Percentiles rank a stretch among this genome's conserved stretches.
phyloP scores from a whole-genome alignment of 208 protist species.

The Trypanosoma theileri region DNA sequence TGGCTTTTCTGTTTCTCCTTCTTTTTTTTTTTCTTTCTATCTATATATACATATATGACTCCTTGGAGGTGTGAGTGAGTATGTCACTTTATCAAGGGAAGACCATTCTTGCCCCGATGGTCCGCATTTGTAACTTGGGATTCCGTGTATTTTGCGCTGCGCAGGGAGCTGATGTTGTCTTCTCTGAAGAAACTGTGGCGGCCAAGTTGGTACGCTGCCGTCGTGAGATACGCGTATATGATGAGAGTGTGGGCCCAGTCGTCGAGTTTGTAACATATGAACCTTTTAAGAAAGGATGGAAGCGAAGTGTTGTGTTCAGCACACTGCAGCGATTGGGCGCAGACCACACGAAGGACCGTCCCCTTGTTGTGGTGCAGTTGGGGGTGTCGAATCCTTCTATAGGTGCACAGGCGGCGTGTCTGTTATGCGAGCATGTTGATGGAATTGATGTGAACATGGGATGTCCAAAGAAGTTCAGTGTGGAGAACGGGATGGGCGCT shows the following conservation, averaged over 20 bases:
- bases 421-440: slow-evolving; percentile 91
- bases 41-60: slow-evolving; percentile 21
- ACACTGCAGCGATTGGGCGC: slow-evolving; percentile 9
- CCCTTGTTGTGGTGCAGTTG: slow-evolving; percentile 89
- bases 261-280: slow-evolving; percentile 90
- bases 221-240: slow-evolving; percentile 63
- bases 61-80: slow-evolving; percentile 5
- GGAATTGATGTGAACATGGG: slow-evolving; percentile 99
- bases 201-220: slow-evolving; percentile 81
- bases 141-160: slow-evolving; percentile 90
- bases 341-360: not conserved
- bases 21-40: slow-evolving; percentile 19
- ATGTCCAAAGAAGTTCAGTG: slow-evolving; percentile 97
- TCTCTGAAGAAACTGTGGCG: slow-evolving; percentile 96
- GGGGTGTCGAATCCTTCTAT: slow-evolving; percentile 75
- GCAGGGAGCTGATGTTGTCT: slow-evolving; percentile 96
- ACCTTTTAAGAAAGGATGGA: slow-evolving; percentile 67
- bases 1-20: not conserved
- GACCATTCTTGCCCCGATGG: slow-evolving; percentile 95
- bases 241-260: slow-evolving; percentile 35
- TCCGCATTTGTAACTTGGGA: slow-evolving; percentile 90
- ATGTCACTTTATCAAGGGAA: slow-evolving; percentile 66
- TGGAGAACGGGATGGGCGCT: slow-evolving; percentile 96
- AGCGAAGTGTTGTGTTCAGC: slow-evolving; percentile 61
- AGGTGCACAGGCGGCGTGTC: slow-evolving; percentile 81